phyloP scores from a whole-genome alignment of 345 rosid species.

The Gossypium mustelinum region DNA sequence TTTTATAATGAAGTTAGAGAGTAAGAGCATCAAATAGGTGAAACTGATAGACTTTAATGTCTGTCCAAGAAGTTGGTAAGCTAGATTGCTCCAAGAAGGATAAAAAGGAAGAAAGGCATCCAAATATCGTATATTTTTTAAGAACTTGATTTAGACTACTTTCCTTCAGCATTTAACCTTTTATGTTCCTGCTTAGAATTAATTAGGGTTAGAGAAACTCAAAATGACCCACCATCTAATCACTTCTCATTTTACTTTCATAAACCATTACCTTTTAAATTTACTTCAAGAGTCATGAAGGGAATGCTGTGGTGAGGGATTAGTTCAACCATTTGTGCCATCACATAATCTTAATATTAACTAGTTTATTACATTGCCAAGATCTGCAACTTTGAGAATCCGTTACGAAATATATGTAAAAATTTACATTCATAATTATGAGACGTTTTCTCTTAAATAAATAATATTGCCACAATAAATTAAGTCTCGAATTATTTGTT shows the following conservation, averaged over 20 bases:
- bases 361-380: neutral
- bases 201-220: neutral
- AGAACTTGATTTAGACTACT: neutral
- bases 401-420: too few species aligned
- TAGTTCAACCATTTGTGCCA: neutral
- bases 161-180: constrained; percentile 11
- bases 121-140: neutral
- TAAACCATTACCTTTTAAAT: neutral
- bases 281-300: neutral
- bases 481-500: neutral
- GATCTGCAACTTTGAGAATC: too few species aligned
- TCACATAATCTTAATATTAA: neutral
- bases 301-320: neutral
- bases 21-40: neutral
- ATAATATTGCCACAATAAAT: too few species aligned
- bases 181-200: neutral
- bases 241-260: neutral
- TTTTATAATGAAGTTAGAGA: constrained; percentile 5
- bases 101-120: neutral
- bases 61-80: constrained; percentile 13
- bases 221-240: constrained; percentile 1
- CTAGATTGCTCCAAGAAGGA: constrained; percentile 9
- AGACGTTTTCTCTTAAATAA: too few species aligned
- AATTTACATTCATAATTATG: too few species aligned
- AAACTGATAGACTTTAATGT: constrained; percentile 8